Base-by-base conservation (phyloP, 306 rosid genomes). In the Glycine tomentella region DNA sequence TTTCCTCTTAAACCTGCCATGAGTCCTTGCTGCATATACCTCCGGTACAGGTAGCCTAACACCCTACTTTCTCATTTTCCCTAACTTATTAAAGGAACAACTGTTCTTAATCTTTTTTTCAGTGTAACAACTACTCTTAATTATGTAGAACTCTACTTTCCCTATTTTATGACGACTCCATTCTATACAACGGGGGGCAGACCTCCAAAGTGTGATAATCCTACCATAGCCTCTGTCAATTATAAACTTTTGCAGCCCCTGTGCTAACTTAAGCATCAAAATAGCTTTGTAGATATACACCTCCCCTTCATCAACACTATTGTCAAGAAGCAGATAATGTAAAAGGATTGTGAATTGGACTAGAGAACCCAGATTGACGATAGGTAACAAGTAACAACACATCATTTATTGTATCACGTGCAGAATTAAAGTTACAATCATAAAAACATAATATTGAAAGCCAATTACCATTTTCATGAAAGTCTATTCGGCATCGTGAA, bases 401-500 rank as follows among this genome's bases (percentile, higher is more conserved):
- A 53, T 64, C 31, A 15, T 76, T 55, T 73, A 65, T 55, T 48
- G 53, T 46, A 75, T 34, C 64, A 76, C 46, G 8, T 42, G 3
- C 50, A 17, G 73, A 63, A 56, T 71, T 76, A 44, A 75, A 50
- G 72, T n/a, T 70, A 8, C 34, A 20, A 80, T 50, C 48, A 7
- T 40, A 76, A 9, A 58, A 78, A 80, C 56, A 85, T 52, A 7
- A 44, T 59, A 67, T 76, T 55, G 77, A 85, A 58, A 62, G 59
- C 11, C 17, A 52, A 78, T 80, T 89, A 93, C 98, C 97, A 83
- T 91, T 88, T 85, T 85, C 92, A 85, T 95, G 99, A 83, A 89
- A 95, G 72, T 95, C 97, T 5, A 95, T 86, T 8, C 98, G 98
- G 69, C 99, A 95, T 72, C 97, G 89, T 76, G 98, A 95, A 67